A percentile compares a stretch with the other conserved stretches of the same genome.
Conservation (phyloP, 495 filamentous ascomycete species). For the Echria macrotheca region DNA sequence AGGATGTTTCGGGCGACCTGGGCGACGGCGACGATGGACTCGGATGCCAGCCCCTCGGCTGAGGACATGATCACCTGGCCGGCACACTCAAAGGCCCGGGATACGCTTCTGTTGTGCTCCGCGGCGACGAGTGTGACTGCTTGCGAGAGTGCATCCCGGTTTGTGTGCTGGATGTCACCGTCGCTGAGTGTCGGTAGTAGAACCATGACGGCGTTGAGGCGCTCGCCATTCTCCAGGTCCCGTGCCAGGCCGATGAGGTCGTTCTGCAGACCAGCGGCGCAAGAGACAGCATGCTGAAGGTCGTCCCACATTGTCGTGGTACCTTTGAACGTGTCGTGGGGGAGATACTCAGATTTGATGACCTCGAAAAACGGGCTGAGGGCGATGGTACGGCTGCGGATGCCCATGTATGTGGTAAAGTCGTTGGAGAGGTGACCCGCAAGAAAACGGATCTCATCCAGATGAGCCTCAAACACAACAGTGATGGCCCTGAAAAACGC, state of each 20-base stretch:
- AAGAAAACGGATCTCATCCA: slow-evolving; percentile 15
- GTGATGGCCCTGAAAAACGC: slow-evolving; percentile 11
- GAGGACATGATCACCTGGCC: slow-evolving; percentile 1
- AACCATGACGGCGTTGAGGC: slow-evolving; percentile 18
- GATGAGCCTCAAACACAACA: slow-evolving; percentile 14
- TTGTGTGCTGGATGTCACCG: background rate
- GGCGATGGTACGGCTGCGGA: slow-evolving; percentile 18
- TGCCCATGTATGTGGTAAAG: slow-evolving; percentile 13
- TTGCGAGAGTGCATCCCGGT: background rate
- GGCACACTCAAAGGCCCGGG: slow-evolving; percentile 9
- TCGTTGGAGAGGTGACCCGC: background rate
- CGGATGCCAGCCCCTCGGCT: background rate
- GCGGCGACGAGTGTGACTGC: slow-evolving; percentile 6
- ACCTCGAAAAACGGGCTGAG: slow-evolving; percentile 21
- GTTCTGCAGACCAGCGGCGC: slow-evolving; percentile 17
- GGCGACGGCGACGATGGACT: background rate
- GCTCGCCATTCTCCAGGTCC: slow-evolving; percentile 18
- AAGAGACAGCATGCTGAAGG: slow-evolving; percentile 11
- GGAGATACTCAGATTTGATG: slow-evolving; percentile 15
- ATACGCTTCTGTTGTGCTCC: slow-evolving; percentile 13
- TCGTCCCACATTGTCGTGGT: too few species aligned
- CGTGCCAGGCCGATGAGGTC: slow-evolving; percentile 18
- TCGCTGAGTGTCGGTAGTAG: background rate
- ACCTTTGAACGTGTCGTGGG: too few species aligned
- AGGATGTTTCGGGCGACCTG: slow-evolving; percentile 11